These are phyloP conservation scores for Coemansia sp. DNA, from an alignment of 192 early-diverging fungal genomes.

Conservation along the genomic window DNA sequence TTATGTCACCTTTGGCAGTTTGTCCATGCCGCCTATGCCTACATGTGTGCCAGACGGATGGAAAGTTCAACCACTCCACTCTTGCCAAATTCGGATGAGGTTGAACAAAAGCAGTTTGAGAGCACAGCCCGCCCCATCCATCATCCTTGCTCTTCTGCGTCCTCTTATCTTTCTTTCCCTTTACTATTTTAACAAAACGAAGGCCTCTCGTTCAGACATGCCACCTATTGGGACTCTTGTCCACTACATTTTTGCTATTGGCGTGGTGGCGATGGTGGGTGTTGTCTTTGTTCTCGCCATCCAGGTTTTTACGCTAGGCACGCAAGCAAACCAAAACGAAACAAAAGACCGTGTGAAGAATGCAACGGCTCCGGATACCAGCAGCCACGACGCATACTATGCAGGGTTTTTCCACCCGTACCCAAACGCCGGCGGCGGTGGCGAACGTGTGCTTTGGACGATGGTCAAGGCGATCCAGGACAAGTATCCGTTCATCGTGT, in stretches of 20 bases:
- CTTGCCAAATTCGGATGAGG: no score
- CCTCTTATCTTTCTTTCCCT: conserved; percentile 4
- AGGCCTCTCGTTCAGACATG: conserved; percentile 4
- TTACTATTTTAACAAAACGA: not conserved
- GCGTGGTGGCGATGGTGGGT: conserved; percentile 18
- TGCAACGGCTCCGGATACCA: conserved; percentile 24
- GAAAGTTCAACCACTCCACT: no score
- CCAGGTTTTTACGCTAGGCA: conserved; percentile 32
- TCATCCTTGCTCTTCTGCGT: no score
- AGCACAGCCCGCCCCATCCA: no score
- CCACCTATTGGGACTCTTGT: conserved; percentile 20
- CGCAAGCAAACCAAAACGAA: conserved; percentile 21
- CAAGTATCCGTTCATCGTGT: conserved; percentile 64
- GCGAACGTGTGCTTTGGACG: conserved; percentile 95
- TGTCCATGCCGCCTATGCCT: no score
- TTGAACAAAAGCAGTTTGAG: no score
- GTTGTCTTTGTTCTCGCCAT: conserved; percentile 17
- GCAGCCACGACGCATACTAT: conserved; percentile 48
- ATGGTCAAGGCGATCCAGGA: conserved; percentile 78
- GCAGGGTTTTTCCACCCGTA: conserved; percentile 94
- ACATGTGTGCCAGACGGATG: no score
- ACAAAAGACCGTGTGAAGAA: conserved; percentile 1
- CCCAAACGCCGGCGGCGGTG: conserved; percentile 91
- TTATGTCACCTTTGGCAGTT: no score
- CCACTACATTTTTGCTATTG: conserved; percentile 21